Conservation (phyloP, 2,329 filamentous ascomycete genomes). For the Tympanopsis confertula region DNA sequence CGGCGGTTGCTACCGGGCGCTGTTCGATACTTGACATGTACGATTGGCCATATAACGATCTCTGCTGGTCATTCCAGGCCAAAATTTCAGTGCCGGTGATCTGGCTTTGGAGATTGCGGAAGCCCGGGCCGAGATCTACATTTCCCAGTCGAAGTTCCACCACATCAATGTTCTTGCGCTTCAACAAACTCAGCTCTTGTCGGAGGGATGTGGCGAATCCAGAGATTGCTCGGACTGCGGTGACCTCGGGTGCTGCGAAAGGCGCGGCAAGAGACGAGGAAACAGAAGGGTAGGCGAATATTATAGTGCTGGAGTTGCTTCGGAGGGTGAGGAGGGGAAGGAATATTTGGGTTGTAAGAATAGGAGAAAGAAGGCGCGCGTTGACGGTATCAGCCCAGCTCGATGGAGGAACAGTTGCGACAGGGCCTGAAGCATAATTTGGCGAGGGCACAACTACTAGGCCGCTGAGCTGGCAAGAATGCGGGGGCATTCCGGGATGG, state of each 20-base stretch:
- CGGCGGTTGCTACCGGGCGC: neutral
- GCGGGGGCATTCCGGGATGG: slow-evolving; percentile 39
- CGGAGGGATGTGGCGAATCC: slow-evolving; percentile 44
- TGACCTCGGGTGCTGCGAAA: slow-evolving; percentile 40
- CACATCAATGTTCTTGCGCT: slow-evolving; percentile 27
- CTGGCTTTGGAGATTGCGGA: neutral
- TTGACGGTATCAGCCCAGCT: slow-evolving; percentile 53
- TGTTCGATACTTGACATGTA: slow-evolving; percentile 1
- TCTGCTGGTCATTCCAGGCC: slow-evolving; percentile 10
- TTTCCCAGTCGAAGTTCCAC: slow-evolving; percentile 50
- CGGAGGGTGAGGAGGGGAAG: slow-evolving; percentile 32
- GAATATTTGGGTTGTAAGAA: slow-evolving; percentile 47
- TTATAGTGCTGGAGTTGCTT: slow-evolving; percentile 18
- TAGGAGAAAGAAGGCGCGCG: slow-evolving; percentile 46
- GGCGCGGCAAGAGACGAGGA: slow-evolving; percentile 32
- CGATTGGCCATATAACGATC: slow-evolving; percentile 10
- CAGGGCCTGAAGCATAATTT: slow-evolving; percentile 37
- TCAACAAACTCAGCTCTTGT: slow-evolving; percentile 37
- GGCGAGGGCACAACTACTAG: slow-evolving; percentile 42
- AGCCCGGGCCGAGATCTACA: slow-evolving; percentile 39
- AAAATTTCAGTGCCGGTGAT: neutral
- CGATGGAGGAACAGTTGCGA: slow-evolving; percentile 45
- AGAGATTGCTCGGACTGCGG: slow-evolving; percentile 43
- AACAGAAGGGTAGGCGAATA: slow-evolving; percentile 10
- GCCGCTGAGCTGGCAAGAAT: slow-evolving; percentile 42